Evolutionary conservation across 1,284 basidiomycete species (phyloP), one percentile per base, ranked within the genome.

Genomic region (Trichosporon sp.): DNA sequence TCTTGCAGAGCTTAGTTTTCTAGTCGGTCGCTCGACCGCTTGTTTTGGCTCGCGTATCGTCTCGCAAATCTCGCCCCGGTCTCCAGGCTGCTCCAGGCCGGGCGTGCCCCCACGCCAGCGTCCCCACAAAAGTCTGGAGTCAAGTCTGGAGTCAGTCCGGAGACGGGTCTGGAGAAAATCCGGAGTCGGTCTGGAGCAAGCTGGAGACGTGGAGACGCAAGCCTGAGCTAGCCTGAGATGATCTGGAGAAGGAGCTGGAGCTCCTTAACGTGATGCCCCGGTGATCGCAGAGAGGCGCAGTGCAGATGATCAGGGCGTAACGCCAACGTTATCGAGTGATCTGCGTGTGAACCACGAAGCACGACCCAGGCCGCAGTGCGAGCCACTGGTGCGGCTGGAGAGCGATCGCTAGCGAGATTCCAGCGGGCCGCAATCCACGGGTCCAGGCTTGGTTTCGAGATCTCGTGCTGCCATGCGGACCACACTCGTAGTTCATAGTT

Each of bases 341-440:
- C 51, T 54, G 51, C 51, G 51, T 51, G n/a, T 51, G 48, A 51
- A 51, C 35, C 5, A 5, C 35, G 26, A 26, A 26, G 26, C 26
- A 26, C 26, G 26, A 26, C 8, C 16, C 48, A 21, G n/a, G 48
- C 48, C 48, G 48, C n/a, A 51, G 48, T 19, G 40, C 40, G 40
- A 43, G 40, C 14, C 10, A 26, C 14, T 43, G 40, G 8, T 11
- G 40, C 40, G 35, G 40, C 10, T 11, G 16, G 48, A 12, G 48
- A 54, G 51, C 19, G 19, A 54, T 54, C 51, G 51, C 19, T 54
- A 46, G 43, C 43, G 43, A 46, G n/a, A 54, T 54, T 54, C 51
- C 51, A 54, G 51, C 51, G 21, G 51, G 10, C 19, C 11, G 16
- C 16, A 16, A 19, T 51, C 48, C 26, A 26, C 26, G 48, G n/a